These are phyloP conservation scores for Tephrocybe sp. DNA, from an alignment of 768 basidiomycete genomes.

Conservation along the genomic window DNA sequence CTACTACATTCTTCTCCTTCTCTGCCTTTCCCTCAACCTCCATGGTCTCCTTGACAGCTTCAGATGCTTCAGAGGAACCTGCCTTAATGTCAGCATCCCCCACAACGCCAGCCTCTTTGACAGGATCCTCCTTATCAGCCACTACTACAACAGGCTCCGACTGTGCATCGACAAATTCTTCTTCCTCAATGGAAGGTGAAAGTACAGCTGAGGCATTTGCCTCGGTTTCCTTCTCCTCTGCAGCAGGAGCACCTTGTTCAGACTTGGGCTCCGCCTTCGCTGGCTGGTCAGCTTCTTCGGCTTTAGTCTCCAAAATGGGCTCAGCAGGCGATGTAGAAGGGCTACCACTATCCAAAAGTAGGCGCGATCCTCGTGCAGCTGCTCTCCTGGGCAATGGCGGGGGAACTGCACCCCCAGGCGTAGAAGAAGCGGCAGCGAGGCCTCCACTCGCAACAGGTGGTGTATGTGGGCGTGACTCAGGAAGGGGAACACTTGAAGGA, in stretches of 20 bases:
- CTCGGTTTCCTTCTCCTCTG: background rate
- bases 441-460: constrained; percentile 20
- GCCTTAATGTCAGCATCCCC: background rate
- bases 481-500: constrained; percentile 38
- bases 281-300: background rate
- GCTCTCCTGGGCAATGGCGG: constrained; percentile 72
- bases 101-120: background rate
- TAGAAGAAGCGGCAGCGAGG: constrained; percentile 13
- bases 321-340: constrained; percentile 25
- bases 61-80: background rate
- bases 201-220: background rate
- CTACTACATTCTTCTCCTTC: background rate
- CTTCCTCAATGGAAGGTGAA: constrained; percentile 5
- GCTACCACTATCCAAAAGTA: constrained; percentile 21
- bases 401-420: constrained; percentile 27
- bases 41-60: constrained; percentile 8
- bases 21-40: background rate
- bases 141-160: background rate
- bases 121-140: constrained; percentile 3
- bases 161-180: constrained; percentile 10
- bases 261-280: background rate
- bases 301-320: constrained; percentile 2
- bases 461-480: constrained; percentile 45
- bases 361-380: constrained; percentile 49
- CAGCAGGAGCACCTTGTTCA: background rate